Evolutionary conservation across 2,329 filamentous ascomycete genomes (phyloP).

Genomic region (Fusarium brachygibbosum): DNA sequence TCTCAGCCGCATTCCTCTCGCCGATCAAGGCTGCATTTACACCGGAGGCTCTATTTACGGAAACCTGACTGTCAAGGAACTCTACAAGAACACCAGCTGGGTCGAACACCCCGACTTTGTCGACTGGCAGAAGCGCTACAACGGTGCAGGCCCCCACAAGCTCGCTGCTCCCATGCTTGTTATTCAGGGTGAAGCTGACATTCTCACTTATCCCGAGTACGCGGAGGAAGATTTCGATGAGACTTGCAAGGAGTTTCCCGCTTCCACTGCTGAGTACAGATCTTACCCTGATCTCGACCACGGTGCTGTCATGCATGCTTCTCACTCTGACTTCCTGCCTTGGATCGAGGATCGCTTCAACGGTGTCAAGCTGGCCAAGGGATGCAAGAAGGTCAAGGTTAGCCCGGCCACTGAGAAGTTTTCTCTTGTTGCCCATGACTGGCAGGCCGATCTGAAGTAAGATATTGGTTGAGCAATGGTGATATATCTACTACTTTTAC

Average conservation of each 20-base stretch:
- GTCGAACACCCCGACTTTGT: conserved; percentile 11
- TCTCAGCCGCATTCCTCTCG: conserved; percentile 7
- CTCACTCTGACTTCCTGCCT: neutral
- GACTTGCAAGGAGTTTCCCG: conserved; percentile 12
- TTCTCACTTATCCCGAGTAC: conserved; percentile 8
- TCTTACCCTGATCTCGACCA: conserved; percentile 13
- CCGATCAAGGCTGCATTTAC: conserved; percentile 6
- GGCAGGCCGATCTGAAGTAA: neutral
- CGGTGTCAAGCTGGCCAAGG: conserved; percentile 5
- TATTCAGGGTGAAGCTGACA: conserved; percentile 18
- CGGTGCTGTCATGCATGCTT: neutral
- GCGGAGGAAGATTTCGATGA: conserved; percentile 14
- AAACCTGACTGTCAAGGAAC: neutral
- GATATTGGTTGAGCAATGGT: rapidly evolving
- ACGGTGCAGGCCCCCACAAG: conserved; percentile 10
- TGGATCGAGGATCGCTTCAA: conserved; percentile 19
- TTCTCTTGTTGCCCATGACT: neutral
- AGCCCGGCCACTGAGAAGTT: neutral
- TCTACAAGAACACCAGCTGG: conserved; percentile 31
- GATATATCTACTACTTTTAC: neutral
- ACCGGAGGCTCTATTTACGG: conserved; percentile 4
- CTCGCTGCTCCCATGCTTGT: conserved; percentile 30
- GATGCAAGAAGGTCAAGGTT: conserved; percentile 2
- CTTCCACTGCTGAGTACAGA: conserved; percentile 2
- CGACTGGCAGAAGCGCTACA: conserved; percentile 31